Conservation (phyloP, 2,329 filamentous ascomycete species). For the Exophiala phaeomuriformis region DNA sequence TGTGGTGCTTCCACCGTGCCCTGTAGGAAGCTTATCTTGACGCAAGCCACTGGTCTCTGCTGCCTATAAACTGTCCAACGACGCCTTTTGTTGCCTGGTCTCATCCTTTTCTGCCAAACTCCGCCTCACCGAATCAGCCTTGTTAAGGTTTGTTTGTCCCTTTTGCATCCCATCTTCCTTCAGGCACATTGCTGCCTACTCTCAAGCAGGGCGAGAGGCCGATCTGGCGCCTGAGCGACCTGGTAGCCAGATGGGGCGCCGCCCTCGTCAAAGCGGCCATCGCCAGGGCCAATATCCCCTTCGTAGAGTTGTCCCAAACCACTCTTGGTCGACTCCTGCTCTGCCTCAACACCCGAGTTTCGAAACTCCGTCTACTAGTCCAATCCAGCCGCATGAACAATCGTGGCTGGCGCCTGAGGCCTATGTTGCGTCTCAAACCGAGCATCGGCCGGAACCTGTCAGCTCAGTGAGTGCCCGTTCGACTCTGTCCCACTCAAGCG, state of each 20-base stretch:
- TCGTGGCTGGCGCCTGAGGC: background rate
- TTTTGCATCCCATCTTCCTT: conserved; percentile 1
- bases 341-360: background rate
- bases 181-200: conserved; percentile 5
- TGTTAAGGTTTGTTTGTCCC: background rate
- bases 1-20: no score
- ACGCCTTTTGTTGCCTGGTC: conserved; percentile 12
- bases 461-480: conserved; percentile 14
- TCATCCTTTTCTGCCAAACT: conserved; percentile 1
- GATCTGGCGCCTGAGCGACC: conserved; percentile 2
- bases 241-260: conserved; percentile 14
- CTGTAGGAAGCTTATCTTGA: no score
- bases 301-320: conserved; percentile 1
- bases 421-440: background rate
- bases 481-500: conserved; percentile 5
- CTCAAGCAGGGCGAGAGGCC: background rate
- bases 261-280: conserved; percentile 12
- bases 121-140: conserved; percentile 4
- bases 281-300: conserved; percentile 11
- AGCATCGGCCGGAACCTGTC: conserved; percentile 1
- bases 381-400: background rate
- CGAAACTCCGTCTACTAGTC: background rate
- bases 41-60: background rate
- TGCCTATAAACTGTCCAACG: conserved; percentile 7
- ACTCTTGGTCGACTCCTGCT: background rate